A percentile compares a stretch with the other conserved stretches of the same genome.
Evolutionary conservation across 2,329 filamentous ascomycete species (phyloP).

Genomic region (Xylaria sp.): DNA sequence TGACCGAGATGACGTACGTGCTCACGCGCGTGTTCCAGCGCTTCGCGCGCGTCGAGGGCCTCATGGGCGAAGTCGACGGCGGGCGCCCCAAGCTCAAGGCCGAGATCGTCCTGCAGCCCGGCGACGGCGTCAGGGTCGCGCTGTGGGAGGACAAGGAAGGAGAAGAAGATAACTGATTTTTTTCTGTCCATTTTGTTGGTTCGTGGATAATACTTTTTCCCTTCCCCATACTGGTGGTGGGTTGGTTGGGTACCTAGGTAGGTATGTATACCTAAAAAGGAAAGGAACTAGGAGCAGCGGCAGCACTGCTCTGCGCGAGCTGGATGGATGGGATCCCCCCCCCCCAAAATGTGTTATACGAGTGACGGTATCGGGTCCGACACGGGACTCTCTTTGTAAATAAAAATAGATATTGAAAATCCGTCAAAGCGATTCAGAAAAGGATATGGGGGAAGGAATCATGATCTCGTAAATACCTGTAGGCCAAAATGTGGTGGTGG

Average conservation of each 20-base stretch:
- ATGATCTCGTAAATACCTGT: too few species aligned
- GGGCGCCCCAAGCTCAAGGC: conserved; percentile 57
- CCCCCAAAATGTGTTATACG: background rate
- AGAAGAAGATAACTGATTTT: background rate
- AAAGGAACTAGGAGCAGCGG: too few species aligned
- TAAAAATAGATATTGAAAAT: background rate
- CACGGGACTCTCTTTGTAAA: background rate
- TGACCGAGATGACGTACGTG: conserved; percentile 76
- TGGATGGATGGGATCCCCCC: background rate
- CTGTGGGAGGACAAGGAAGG: conserved; percentile 51
- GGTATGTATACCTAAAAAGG: too few species aligned
- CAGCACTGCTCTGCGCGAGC: background rate
- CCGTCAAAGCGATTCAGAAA: too few species aligned
- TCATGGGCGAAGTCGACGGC: conserved; percentile 58
- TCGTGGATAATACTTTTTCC: too few species aligned
- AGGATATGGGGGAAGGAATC: too few species aligned
- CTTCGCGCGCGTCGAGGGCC: conserved; percentile 64
- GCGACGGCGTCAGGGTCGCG: conserved; percentile 59
- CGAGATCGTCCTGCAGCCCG: conserved; percentile 63
- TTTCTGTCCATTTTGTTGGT: background rate
- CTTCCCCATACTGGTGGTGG: too few species aligned
- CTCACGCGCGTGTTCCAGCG: conserved; percentile 73
- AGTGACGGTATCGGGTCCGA: background rate
- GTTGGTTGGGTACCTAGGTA: too few species aligned
- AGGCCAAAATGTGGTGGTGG: too few species aligned